Evolutionary conservation across 108 stramenopile species (phyloP), one percentile per base, ranked within the genome.

Genomic region (Fistulifera pelliculosa): DNA sequence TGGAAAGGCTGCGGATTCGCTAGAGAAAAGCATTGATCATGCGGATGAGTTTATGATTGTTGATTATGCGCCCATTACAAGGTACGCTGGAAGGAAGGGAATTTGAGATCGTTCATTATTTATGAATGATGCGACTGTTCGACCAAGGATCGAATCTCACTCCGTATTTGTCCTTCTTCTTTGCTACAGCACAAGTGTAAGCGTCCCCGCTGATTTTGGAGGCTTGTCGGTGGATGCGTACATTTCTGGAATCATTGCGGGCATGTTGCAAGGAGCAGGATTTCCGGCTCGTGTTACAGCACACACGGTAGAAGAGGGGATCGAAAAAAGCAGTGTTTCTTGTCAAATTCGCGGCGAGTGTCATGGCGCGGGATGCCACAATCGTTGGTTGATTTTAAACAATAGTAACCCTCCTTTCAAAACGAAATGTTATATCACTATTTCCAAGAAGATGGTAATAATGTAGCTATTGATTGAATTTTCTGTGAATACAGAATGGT

Each of bases 31-130:
- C 54, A 90, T 93, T 21, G 95, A 98, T 47, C 85, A 95, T 60
- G 91, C 90, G 0, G 89, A 96, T 62, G 96, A 98, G 66, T 89
- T 79, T 72, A 96, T 96, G 94, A 96, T 96, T 62, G 77, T 93
- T 38, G 94, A 96, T 52, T 74, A 83, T 38, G 80, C 85, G 45
- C 92, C 95, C n/a, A 70, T 94, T 14, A 90, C 95, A 15, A 44
- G 42, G 56, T 54, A 54, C 10, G 53, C 3, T 3, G 31, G 8
- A 35, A 35, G n/a, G n/a, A n/a, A n/a, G n/a, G n/a, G n/a, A n/a
- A n/a, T n/a, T n/a, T n/a, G n/a, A n/a, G n/a, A n/a, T n/a, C n/a
- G n/a, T n/a, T n/a, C n/a, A n/a, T n/a, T n/a, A n/a, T n/a, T n/a
- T n/a, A n/a, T n/a, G n/a, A n/a, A n/a, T n/a, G n/a, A n/a, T n/a